Evolutionary conservation across 192 early-diverging fungal species (phyloP).

Genomic region (Coemansia umbellata): DNA sequence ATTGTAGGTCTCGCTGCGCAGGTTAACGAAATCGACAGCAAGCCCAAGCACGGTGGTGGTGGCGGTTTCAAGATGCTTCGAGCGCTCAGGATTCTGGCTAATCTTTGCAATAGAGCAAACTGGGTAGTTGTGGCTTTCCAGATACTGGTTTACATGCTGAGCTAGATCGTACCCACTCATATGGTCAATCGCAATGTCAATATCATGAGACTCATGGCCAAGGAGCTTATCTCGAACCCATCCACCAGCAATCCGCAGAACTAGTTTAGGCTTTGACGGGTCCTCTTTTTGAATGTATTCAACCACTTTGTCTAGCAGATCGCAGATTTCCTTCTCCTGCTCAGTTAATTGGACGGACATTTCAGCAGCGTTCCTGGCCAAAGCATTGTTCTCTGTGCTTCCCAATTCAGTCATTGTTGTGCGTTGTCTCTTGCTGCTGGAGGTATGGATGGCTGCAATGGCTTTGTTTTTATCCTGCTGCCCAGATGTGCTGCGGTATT

Average conservation of each 20-base stretch:
- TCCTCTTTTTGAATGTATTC: constrained; percentile 49
- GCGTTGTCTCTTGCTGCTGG: not conserved
- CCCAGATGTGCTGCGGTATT: not conserved
- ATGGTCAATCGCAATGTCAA: constrained; percentile 90
- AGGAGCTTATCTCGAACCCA: constrained; percentile 99
- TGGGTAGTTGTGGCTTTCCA: constrained; percentile 56
- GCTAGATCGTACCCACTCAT: constrained; percentile 96
- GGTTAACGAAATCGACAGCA: constrained; percentile 91
- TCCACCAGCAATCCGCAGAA: constrained; percentile 90
- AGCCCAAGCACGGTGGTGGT: constrained; percentile 76
- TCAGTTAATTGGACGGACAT: constrained; percentile 55
- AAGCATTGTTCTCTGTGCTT: not conserved
- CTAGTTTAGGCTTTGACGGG: constrained; percentile 52
- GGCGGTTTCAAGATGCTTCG: constrained; percentile 98
- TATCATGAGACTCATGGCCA: constrained; percentile 77
- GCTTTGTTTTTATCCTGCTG: not conserved
- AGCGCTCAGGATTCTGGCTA: constrained; percentile 86
- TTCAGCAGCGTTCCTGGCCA: not conserved
- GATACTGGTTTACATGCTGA: constrained; percentile 53
- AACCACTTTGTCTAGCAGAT: constrained; percentile 60
- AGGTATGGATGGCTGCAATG: not conserved
- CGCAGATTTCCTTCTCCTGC: constrained; percentile 64
- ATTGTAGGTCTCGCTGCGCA: constrained; percentile 87
- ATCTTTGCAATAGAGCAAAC: constrained; percentile 71
- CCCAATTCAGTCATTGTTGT: not conserved